Evolutionary conservation across 1,139 yeast genomes (phyloP).

Genomic region (Yamadazyma triangularis): DNA sequence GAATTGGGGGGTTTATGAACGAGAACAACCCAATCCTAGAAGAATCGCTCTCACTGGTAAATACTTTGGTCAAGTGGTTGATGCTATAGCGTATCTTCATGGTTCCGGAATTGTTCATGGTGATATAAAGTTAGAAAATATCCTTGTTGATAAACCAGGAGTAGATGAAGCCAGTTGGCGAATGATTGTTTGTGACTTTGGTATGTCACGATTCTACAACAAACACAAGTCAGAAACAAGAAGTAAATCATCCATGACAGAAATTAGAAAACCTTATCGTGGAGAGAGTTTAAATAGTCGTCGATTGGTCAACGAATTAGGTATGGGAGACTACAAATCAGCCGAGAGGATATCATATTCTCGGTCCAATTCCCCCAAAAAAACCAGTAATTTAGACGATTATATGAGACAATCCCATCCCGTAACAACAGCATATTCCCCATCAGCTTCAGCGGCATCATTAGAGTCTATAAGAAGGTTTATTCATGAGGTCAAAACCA

Average conservation of each 20-base stretch:
- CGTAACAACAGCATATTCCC: neutral
- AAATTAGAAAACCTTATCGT: constrained; percentile 29
- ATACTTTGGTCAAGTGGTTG: constrained; percentile 51
- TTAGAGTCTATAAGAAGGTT: constrained; percentile 13
- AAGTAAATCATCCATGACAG: constrained; percentile 43
- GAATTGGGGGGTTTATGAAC: constrained; percentile 53
- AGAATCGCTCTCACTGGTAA: constrained; percentile 25
- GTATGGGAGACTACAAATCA: constrained; percentile 1
- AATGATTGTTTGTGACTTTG: constrained; percentile 77
- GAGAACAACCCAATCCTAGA: constrained; percentile 1
- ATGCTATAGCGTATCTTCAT: constrained; percentile 71
- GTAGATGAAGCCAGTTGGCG: constrained; percentile 18
- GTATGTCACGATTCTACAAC: constrained; percentile 59
- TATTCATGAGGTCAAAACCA: constrained; percentile 11
- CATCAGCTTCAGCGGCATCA: constrained; percentile 5
- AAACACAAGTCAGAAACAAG: constrained; percentile 26
- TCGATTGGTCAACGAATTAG: constrained; percentile 9
- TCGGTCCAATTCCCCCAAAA: constrained; percentile 11
- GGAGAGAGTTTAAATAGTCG: constrained; percentile 26
- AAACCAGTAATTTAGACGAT: neutral
- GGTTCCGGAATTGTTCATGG: constrained; percentile 74
- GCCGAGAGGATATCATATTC: constrained; percentile 7
- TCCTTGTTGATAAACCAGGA: constrained; percentile 48
- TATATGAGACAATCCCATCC: neutral
- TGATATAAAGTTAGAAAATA: constrained; percentile 84